phyloP scores from a whole-genome alignment of 106 monocot genomes.

The Xerophyta viscosa region DNA sequence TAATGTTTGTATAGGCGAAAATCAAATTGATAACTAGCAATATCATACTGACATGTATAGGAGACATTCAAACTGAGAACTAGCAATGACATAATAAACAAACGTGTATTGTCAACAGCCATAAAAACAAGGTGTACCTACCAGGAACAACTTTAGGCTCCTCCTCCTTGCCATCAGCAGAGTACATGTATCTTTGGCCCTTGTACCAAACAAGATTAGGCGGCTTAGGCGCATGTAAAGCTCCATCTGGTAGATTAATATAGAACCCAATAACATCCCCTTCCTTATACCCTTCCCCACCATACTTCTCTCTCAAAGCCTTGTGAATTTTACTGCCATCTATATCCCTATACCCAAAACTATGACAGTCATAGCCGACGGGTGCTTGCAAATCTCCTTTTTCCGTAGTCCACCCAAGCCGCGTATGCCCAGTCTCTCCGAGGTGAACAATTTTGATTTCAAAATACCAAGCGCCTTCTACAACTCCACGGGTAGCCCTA shows the following conservation, averaged over 20 bases:
- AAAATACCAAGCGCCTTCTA: slow-evolving; percentile 83
- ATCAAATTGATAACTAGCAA: too few relatives aligned
- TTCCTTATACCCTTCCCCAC: slow-evolving; percentile 57
- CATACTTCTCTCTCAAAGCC: slow-evolving; percentile 82
- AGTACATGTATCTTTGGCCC: slow-evolving; percentile 64
- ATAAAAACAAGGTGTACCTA: slow-evolving; percentile 17
- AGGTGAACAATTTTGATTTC: slow-evolving; percentile 59
- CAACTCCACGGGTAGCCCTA: slow-evolving; percentile 76
- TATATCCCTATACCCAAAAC: slow-evolving; percentile 84
- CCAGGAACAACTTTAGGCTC: slow-evolving; percentile 71
- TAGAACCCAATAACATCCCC: slow-evolving; percentile 96
- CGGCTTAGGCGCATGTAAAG: slow-evolving; percentile 49
- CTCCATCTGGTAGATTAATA: slow-evolving; percentile 77
- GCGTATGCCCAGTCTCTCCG: slow-evolving; percentile 71
- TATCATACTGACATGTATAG: too few relatives aligned
- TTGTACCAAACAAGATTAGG: slow-evolving; percentile 67
- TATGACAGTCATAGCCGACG: slow-evolving; percentile 74
- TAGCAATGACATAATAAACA: too few relatives aligned
- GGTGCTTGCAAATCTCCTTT: slow-evolving; percentile 96
- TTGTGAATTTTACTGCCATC: slow-evolving; percentile 86
- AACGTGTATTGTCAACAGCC: too few relatives aligned
- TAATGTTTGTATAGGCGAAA: too few relatives aligned
- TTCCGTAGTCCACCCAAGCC: slow-evolving; percentile 83
- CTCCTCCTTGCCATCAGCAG: slow-evolving; percentile 70
- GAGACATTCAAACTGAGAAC: too few relatives aligned